phyloP scores from a whole-genome alignment of 768 basidiomycete species.

The Boletales sp. region DNA sequence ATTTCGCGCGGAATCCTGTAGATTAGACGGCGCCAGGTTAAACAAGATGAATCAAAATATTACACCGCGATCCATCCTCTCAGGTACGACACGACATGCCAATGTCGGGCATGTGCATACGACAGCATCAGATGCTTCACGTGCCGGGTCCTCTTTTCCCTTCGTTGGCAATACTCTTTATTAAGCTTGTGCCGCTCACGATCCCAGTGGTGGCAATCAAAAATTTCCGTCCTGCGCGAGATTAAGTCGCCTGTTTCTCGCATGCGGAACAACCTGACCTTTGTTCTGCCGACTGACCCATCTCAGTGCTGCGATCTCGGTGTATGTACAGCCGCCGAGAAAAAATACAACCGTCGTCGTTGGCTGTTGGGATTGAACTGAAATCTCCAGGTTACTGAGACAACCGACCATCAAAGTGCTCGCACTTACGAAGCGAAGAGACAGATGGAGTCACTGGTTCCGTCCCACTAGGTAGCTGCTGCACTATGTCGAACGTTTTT shows the following conservation, averaged over 20 bases:
- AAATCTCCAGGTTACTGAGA: neutral
- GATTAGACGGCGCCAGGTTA: slow-evolving; percentile 8
- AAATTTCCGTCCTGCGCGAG: slow-evolving; percentile 69
- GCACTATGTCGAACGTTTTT: slow-evolving; percentile 75
- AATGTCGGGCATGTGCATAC: slow-evolving; percentile 7
- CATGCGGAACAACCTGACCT: slow-evolving; percentile 44
- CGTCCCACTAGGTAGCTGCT: slow-evolving; percentile 35
- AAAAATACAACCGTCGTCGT: slow-evolving; percentile 94
- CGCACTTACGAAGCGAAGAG: slow-evolving; percentile 34
- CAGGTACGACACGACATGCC: slow-evolving; percentile 7
- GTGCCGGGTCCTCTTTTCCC: slow-evolving; percentile 24
- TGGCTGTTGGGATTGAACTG: slow-evolving; percentile 51
- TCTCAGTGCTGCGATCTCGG: slow-evolving; percentile 92
- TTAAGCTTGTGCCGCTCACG: slow-evolving; percentile 70
- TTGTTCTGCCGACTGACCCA: slow-evolving; percentile 86
- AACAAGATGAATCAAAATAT: slow-evolving; percentile 13
- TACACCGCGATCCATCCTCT: slow-evolving; percentile 12
- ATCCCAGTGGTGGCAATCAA: slow-evolving; percentile 92
- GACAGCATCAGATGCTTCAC: slow-evolving; percentile 38
- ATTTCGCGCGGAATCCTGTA: slow-evolving; percentile 3
- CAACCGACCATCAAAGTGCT: neutral
- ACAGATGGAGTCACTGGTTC: slow-evolving; percentile 25
- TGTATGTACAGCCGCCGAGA: slow-evolving; percentile 95
- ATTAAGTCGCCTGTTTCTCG: slow-evolving; percentile 7
- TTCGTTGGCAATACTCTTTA: slow-evolving; percentile 61